Evolutionary conservation across 768 basidiomycete species (phyloP), one percentile per base, ranked within the genome.

Genomic region (Grammothele lineata): DNA sequence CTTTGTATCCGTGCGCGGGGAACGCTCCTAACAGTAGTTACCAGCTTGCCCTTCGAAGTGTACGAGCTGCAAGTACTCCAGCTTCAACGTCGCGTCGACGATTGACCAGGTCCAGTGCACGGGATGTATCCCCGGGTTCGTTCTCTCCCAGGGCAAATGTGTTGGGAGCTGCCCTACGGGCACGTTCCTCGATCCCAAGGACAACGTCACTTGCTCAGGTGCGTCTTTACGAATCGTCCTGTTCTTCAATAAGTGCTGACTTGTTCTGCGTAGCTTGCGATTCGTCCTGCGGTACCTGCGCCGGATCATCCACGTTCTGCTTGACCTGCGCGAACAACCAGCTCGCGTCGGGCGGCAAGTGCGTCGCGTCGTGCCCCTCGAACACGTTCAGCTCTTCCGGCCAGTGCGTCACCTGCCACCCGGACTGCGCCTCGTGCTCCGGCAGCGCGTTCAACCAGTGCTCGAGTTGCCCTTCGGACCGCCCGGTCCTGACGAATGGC

Each of bases 31-130:
- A 51, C 19, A 7, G 2, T 23, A 21, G 4, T 19, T 43, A 51
- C 25, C 54, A 92, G 89, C 77, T 45, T 92, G 92, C 61, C 90
- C 90, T 7, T 71, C 85, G 2, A 86, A 86, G 62, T 94, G 91
- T 60, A 86, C 85, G 8, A 71, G 79, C 2, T 94, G 92, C 68
- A 68, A 73, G 45, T 88, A 90, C 51, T 71, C 85, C 5, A 78
- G 75, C 54, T 93, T 93, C 62, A 83, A 61, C 50, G 72, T 75
- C 10, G 77, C 76, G 2, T 90, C 90, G 14, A 83, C 81, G 0
- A 66, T 83, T 38, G 66, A 75, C 45, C 73, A 85, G 44, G 69
- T 79, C 3, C 78, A 88, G 55, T 92, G 91, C 61, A 87, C 83
- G 11, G 81, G 74, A 1, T 94, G 92, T 63, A 60, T 93, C 27